phyloP scores from a whole-genome alignment of 139 green algal genomes.

The Tetraselmis chui region DNA sequence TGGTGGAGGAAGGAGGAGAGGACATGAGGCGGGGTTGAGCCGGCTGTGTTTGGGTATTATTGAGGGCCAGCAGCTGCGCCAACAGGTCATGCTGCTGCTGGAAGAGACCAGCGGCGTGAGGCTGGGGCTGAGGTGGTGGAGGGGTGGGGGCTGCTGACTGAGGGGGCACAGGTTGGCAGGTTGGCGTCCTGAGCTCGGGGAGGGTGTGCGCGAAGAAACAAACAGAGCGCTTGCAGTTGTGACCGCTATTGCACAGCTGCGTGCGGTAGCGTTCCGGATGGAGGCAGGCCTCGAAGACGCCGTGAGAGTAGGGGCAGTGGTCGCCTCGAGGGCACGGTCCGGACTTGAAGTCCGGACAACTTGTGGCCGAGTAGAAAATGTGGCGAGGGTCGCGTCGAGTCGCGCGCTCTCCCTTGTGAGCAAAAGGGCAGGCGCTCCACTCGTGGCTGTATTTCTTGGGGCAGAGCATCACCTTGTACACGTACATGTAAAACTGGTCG shows the following conservation, averaged over 20 bases:
- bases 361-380: conserved; percentile 81
- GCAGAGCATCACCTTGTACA: conserved; percentile 60
- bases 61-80: not conserved
- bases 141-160: no score
- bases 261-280: conserved; percentile 81
- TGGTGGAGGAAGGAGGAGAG: no score
- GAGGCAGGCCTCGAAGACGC: conserved; percentile 91
- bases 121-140: conserved; percentile 31
- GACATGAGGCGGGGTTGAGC: no score
- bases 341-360: conserved; percentile 88
- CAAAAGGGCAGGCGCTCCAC: conserved; percentile 93
- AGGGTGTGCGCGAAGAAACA: conserved; percentile 92
- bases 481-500: conserved; percentile 1
- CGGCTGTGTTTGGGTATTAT: no score
- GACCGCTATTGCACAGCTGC: conserved; percentile 88
- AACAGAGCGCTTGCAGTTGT: conserved; percentile 61
- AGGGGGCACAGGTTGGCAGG: conserved; percentile 42
- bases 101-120: conserved; percentile 15
- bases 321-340: conserved; percentile 62
- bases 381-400: conserved; percentile 72
- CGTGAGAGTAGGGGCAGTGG: conserved; percentile 75
- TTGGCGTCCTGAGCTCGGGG: conserved; percentile 66
- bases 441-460: conserved; percentile 85
- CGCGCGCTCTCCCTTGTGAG: conserved; percentile 91
- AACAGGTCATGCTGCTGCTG: conserved; percentile 5